phyloP scores from a whole-genome alignment of 148 eudicot genomes.

The Nepenthes mirabilis region DNA sequence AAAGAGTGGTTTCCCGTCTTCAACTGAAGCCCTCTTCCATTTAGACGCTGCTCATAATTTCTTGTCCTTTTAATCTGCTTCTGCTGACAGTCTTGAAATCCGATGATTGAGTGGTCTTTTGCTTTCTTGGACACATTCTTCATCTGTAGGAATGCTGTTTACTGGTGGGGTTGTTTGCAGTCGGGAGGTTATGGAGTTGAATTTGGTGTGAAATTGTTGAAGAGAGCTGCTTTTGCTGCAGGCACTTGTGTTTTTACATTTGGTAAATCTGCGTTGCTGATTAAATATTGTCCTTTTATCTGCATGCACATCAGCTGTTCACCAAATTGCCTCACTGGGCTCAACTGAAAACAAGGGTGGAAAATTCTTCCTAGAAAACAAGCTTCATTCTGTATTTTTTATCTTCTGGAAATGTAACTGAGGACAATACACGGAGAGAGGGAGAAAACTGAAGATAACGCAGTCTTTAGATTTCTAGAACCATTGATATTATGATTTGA shows the following conservation, averaged over 20 bases:
- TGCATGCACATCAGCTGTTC: constrained; percentile 1
- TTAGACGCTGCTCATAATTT: no score
- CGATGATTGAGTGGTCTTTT: no score
- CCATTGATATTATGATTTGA: no score
- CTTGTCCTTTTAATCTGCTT: no score
- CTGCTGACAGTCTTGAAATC: no score
- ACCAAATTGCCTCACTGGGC: neutral
- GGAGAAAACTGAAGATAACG: no score
- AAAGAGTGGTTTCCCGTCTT: no score
- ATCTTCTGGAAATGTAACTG: neutral
- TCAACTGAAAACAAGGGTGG: neutral
- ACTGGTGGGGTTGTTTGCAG: no score
- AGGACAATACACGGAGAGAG: neutral
- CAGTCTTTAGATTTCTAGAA: no score
- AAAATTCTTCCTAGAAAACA: neutral
- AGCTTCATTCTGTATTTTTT: neutral
- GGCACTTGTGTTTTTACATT: constrained; percentile 40
- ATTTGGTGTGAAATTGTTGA: constrained; percentile 16
- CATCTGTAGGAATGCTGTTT: neutral
- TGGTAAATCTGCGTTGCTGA: constrained; percentile 24
- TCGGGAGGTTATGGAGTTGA: neutral
- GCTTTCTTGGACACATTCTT: neutral
- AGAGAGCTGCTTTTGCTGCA: constrained; percentile 20
- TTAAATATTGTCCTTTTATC: neutral
- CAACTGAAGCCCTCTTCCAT: no score